A percentile compares a stretch with the other conserved stretches of the same genome.
phyloP scores from a whole-genome alignment of 2,329 filamentous ascomycete genomes.

The Endocalyx cinctus region DNA sequence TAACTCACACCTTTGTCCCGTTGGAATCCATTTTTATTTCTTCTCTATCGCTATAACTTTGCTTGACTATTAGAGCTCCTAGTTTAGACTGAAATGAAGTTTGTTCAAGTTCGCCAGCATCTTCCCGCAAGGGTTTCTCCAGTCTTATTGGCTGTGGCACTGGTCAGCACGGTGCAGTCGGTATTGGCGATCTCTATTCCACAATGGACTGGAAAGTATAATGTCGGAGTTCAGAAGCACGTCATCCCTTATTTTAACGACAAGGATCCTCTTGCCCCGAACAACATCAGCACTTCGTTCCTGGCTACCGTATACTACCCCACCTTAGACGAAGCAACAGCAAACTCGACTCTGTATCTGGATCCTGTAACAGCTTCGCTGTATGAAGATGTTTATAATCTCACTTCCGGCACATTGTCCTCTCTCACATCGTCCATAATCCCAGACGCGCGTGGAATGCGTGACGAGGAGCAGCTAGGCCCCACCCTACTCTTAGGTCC shows the following conservation, averaged over 20 bases:
- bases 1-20: too few species aligned
- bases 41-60: too few species aligned
- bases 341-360: constrained; percentile 1
- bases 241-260: constrained; percentile 6
- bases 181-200: constrained; percentile 2
- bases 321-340: background rate
- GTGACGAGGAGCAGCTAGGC: background rate
- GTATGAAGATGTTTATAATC: constrained; percentile 3
- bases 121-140: too few species aligned
- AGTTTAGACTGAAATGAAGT: too few species aligned
- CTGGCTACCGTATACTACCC: constrained; percentile 14
- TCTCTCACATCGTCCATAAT: constrained; percentile 2
- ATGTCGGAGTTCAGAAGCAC: constrained; percentile 7
- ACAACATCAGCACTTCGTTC: constrained; percentile 9
- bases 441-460: background rate
- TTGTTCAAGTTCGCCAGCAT: too few species aligned
- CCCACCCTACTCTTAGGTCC: constrained; percentile 14
- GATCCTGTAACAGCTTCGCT: constrained; percentile 4
- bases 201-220: constrained; percentile 4
- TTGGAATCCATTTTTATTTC: too few species aligned
- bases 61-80: too few species aligned
- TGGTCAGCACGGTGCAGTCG: too few species aligned
- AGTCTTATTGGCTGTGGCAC: too few species aligned
- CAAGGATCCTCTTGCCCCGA: constrained; percentile 7
- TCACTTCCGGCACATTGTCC: background rate